These are phyloP conservation scores for Austroboletus eburneus DNA, from an alignment of 768 basidiomycete genomes.

Conservation along the genomic window DNA sequence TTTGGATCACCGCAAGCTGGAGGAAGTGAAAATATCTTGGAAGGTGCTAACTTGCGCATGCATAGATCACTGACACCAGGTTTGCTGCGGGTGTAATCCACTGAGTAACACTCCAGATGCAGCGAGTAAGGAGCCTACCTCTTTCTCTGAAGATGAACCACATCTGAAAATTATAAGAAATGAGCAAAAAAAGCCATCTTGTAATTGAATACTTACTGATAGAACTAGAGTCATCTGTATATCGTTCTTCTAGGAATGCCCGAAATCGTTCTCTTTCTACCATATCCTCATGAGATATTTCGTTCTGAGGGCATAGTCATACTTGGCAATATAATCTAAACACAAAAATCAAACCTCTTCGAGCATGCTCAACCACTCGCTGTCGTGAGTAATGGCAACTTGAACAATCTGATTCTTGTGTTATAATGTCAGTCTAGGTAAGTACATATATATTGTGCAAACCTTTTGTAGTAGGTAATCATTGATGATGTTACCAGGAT, in stretches of 20 bases:
- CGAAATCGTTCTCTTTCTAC: background rate
- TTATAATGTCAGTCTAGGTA: background rate
- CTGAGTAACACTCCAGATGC: no score
- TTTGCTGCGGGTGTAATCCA: no score
- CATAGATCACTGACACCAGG: no score
- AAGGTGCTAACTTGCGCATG: no score
- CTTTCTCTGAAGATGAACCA: no score
- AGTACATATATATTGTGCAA: background rate
- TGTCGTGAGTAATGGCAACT: slow-evolving; percentile 10
- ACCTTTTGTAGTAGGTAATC: slow-evolving; percentile 8
- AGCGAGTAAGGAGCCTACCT: no score
- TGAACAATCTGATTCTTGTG: background rate
- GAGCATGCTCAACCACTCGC: slow-evolving; percentile 9
- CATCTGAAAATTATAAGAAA: no score
- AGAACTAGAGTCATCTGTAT: no score
- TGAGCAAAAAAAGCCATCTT: no score
- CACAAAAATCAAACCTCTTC: background rate
- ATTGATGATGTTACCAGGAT: slow-evolving; percentile 8
- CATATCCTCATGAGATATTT: background rate
- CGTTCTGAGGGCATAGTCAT: background rate
- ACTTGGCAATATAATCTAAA: background rate
- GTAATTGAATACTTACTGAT: no score
- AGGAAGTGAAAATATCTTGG: no score
- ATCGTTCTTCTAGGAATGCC: background rate
- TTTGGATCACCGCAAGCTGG: no score